A percentile compares a stretch with the other conserved stretches of the same genome.
phyloP scores from a whole-genome alignment of 805 yeast genomes.

The Cyberlindnera petersonii region DNA sequence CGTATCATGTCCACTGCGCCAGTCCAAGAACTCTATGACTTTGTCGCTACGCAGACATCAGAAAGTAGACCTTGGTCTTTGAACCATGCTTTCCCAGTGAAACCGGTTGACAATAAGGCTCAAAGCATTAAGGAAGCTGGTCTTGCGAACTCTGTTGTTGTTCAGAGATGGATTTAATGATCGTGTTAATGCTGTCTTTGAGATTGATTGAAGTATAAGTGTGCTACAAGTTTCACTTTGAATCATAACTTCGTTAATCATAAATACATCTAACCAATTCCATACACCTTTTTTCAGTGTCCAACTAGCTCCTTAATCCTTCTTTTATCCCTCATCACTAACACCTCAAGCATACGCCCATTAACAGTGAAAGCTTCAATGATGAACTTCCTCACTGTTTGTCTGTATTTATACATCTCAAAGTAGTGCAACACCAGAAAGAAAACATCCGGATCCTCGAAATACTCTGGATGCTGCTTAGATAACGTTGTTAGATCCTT shows the following conservation, averaged over 20 bases:
- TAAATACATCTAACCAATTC: background rate
- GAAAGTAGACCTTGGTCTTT: conserved; percentile 50
- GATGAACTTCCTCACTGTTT: conserved; percentile 58
- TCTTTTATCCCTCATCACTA: conserved; percentile 44
- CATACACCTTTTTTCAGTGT: conserved; percentile 1
- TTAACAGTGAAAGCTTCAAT: conserved; percentile 56
- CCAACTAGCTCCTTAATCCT: conserved; percentile 22
- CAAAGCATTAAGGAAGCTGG: conserved; percentile 70
- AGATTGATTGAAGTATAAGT: no score
- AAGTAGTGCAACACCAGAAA: conserved; percentile 45
- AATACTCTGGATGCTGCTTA: conserved; percentile 43
- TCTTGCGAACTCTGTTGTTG: conserved; percentile 77
- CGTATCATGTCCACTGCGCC: conserved; percentile 63
- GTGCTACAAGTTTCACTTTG: no score
- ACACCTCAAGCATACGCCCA: conserved; percentile 46
- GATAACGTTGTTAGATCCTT: conserved; percentile 55
- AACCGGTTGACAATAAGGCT: conserved; percentile 56
- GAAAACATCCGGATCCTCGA: conserved; percentile 55
- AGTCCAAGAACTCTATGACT: conserved; percentile 63
- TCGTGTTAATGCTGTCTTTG: no score
- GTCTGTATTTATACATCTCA: conserved; percentile 58
- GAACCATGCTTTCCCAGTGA: conserved; percentile 79
- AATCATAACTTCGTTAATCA: background rate
- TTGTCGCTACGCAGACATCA: conserved; percentile 48
- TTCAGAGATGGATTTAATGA: conserved; percentile 66